These are phyloP conservation scores for Westerdykella aurantiaca DNA, from an alignment of 2,329 filamentous ascomycete genomes.

Conservation along the genomic window DNA sequence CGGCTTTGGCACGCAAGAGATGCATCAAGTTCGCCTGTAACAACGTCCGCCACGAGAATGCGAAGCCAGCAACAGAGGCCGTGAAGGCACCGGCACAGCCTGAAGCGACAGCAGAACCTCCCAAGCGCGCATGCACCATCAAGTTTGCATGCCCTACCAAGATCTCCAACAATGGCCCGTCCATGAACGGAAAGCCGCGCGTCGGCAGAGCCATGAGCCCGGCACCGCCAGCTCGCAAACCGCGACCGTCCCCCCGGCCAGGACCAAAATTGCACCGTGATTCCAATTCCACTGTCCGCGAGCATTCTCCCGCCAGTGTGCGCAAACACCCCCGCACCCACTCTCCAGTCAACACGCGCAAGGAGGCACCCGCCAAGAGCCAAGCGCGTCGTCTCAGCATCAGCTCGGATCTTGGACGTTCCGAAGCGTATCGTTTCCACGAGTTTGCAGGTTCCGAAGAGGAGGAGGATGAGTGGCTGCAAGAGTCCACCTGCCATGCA, in stretches of 20 bases:
- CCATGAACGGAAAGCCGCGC: slow-evolving; percentile 32
- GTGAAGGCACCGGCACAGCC: slow-evolving; percentile 15
- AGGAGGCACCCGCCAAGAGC: slow-evolving; percentile 10
- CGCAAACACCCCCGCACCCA: slow-evolving; percentile 27
- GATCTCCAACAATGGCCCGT: slow-evolving; percentile 26
- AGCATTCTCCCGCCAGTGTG: slow-evolving; percentile 42
- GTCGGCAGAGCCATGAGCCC: slow-evolving; percentile 41
- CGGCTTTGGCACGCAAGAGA: slow-evolving; percentile 67
- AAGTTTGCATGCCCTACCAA: slow-evolving; percentile 67
- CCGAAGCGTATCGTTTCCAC: slow-evolving; percentile 64
- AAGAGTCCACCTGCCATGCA: slow-evolving; percentile 58
- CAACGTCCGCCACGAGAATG: slow-evolving; percentile 37
- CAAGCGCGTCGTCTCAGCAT: slow-evolving; percentile 32
- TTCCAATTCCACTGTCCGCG: slow-evolving; percentile 48
- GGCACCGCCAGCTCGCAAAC: slow-evolving; percentile 30
- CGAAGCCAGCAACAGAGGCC: slow-evolving; percentile 31
- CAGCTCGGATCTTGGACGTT: slow-evolving; percentile 43
- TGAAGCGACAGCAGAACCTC: slow-evolving; percentile 26
- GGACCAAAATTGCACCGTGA: slow-evolving; percentile 39
- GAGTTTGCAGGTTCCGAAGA: slow-evolving; percentile 86
- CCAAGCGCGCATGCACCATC: slow-evolving; percentile 57
- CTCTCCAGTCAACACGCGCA: background rate
- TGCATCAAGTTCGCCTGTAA: slow-evolving; percentile 91
- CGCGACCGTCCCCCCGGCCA: slow-evolving; percentile 26
- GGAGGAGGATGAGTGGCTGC: slow-evolving; percentile 88